Percentiles rank a stretch among this genome's conserved stretches.
Conservation (phyloP, 306 rosid species). For the Nissolia schottii region DNA sequence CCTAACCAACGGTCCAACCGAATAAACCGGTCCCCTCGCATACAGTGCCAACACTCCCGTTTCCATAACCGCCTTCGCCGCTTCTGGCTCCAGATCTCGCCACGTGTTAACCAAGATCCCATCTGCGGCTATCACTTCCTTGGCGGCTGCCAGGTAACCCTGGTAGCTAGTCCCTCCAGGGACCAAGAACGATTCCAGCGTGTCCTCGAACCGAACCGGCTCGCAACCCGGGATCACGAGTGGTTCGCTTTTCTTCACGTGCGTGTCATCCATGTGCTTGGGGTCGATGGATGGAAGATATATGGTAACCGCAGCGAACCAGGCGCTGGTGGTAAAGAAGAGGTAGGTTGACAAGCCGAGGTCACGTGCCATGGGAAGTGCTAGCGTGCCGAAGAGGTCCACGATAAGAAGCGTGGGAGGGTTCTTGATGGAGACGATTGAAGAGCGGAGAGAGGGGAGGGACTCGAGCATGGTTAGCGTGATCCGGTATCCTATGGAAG, state of each 20-base stretch:
- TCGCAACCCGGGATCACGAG: constrained; percentile 30
- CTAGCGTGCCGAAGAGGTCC: constrained; percentile 43
- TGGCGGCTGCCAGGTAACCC: background rate
- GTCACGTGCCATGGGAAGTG: constrained; percentile 46
- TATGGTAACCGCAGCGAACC: constrained; percentile 34
- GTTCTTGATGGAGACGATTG: background rate
- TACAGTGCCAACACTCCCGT: constrained; percentile 13
- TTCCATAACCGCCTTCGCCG: constrained; percentile 19
- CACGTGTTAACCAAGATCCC: constrained; percentile 65
- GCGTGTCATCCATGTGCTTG: background rate
- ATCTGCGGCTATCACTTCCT: constrained; percentile 12
- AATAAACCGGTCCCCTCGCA: constrained; percentile 20
- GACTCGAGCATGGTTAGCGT: background rate
- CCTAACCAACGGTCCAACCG: constrained; percentile 62
- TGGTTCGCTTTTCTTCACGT: constrained; percentile 13
- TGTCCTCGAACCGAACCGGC: constrained; percentile 32
- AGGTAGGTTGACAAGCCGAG: constrained; percentile 38
- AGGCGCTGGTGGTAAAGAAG: constrained; percentile 33
- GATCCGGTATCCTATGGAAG: background rate
- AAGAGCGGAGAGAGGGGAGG: constrained; percentile 23
- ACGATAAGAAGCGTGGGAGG: constrained; percentile 45
- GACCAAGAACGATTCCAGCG: constrained; percentile 27
- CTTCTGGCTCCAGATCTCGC: constrained; percentile 37
- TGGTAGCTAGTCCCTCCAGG: constrained; percentile 22
- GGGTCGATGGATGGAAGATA: constrained; percentile 28